These are phyloP conservation scores for Cryptococcus sp. DNA, from an alignment of 1,284 basidiomycete genomes.

Conservation along the genomic window DNA sequence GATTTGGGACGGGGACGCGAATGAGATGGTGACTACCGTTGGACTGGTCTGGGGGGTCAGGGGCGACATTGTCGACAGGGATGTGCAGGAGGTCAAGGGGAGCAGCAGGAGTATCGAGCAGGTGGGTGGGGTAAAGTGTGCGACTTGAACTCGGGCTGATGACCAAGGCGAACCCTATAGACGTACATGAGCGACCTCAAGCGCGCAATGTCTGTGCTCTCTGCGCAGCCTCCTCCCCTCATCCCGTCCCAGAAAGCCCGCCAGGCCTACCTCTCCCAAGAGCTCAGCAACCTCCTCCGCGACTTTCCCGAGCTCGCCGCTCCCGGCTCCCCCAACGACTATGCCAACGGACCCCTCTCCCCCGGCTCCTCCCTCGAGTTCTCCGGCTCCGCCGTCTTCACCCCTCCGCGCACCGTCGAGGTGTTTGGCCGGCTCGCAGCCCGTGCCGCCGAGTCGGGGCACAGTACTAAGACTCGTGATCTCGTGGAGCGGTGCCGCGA, in stretches of 20 bases:
- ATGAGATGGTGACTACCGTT: conserved; percentile 34
- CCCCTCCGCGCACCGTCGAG: conserved; percentile 30
- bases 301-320: conserved; percentile 34
- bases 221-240: conserved; percentile 21
- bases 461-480: conserved; percentile 25
- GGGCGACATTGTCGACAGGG: conserved; percentile 29
- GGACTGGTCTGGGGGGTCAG: conserved; percentile 40
- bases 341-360: conserved; percentile 6
- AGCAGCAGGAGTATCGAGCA: conserved; percentile 33
- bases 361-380: conserved; percentile 6
- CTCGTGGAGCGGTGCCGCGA: conserved; percentile 43
- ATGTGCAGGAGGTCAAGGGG: conserved; percentile 31
- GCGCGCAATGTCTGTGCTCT: conserved; percentile 22
- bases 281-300: conserved; percentile 19
- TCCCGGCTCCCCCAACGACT: conserved; percentile 21
- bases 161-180: conserved; percentile 7
- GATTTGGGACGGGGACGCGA: conserved; percentile 17
- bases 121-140: too few species aligned
- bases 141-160: not conserved
- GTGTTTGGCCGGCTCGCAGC: conserved; percentile 30
- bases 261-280: conserved; percentile 23
- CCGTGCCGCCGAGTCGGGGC: conserved; percentile 21
- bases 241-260: conserved; percentile 23
- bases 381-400: conserved; percentile 26
- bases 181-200: conserved; percentile 44